Evolutionary conservation across 768 basidiomycete species (phyloP), one percentile per base, ranked within the genome.

Genomic region (Psilocybe cyanescens): DNA sequence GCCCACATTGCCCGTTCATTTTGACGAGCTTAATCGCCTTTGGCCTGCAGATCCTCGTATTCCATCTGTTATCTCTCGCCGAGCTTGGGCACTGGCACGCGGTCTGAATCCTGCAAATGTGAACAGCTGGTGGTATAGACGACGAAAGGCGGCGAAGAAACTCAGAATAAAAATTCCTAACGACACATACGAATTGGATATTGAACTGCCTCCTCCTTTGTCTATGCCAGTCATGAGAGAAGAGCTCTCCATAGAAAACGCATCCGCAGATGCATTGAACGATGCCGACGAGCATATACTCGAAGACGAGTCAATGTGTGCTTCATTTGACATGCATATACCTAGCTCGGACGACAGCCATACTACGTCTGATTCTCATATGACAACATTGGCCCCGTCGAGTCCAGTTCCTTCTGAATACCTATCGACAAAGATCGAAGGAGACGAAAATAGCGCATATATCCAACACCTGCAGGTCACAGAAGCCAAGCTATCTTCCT

Each of bases 71-170:
- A 63, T 64, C 8, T 80, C 79, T 28, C 74, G 79, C 3, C 71
- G 73, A 11, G 71, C 74, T 7, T 80, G 80, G 80, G 74, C 77
- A 4, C 64, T 71, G 16, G 79, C 79, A 7, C 73, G 79, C 9
- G 72, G 74, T 44, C 48, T 80, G 54, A 69, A 72, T 29, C 78
- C 77, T 5, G 59, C 37, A 4, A 60, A 66, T 16, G 76, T 80
- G 1, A 68, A 80, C 61, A 67, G 61, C 9, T 81, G 79, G 78
- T 80, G 74, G 72, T 74, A 74, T 54, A 71, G 75, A 28, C 75
- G 76, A 28, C 73, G 74, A 41, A 65, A 59, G 12, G 29, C 63
- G 24, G 75, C 73, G 3, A 74, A 69, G 60, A 75, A 71, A 58
- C 55, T 67, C 5, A 58, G 65, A 0, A 59, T 74, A n/a, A 56